Evolutionary conservation across 2,329 filamentous ascomycete species (phyloP), one percentile per base, ranked within the genome.

Genomic region (Pseudonectria foliicola): DNA sequence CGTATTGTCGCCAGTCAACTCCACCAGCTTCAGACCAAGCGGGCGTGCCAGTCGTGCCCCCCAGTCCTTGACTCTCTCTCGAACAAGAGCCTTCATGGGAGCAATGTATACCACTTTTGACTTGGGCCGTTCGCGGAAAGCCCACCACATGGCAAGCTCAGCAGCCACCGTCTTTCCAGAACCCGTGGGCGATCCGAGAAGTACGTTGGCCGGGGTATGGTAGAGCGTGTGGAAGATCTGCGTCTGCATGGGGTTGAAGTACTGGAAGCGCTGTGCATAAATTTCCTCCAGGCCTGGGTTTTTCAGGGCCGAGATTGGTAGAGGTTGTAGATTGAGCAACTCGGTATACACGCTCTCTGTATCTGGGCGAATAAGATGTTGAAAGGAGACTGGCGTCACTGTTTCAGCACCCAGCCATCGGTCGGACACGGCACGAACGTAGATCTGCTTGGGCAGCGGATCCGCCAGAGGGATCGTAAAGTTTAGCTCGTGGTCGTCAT

Each of bases 61-160:
- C 93, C 92, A 98, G 56, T 98, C 93, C 53, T 94, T 85, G 16
- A 98, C 90, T 62, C 92, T 80, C 60, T 98, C 92, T 3, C 92
- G 85, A 13, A 98, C 92, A 23, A 98, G 78, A 0, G 93, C 93
- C 62, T 98, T 98, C 93, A 98, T 98, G 0, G 93, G 93, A 3
- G 92, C 92, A 55, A 98, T 96, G 59, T 98, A 98, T 10, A 98
- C 92, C 3, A 98, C 89, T 64, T 98, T 98, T 4, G 88, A 95
- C 4, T 89, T 88, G 2, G 92, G 92, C 33, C 83, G 82, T 56
- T 95, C 89, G 11, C 89, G 80, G 64, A 98, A 96, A 3, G 92
- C 90, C 88, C 89, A 95, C 93, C 93, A 98, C 90, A 98, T 96
- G 16, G 93, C 89, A 42, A 98, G 66, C 57, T 98, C 92, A 31